Base-by-base conservation (phyloP, 1,284 basidiomycete genomes). In the Coniferiporia weirii region DNA sequence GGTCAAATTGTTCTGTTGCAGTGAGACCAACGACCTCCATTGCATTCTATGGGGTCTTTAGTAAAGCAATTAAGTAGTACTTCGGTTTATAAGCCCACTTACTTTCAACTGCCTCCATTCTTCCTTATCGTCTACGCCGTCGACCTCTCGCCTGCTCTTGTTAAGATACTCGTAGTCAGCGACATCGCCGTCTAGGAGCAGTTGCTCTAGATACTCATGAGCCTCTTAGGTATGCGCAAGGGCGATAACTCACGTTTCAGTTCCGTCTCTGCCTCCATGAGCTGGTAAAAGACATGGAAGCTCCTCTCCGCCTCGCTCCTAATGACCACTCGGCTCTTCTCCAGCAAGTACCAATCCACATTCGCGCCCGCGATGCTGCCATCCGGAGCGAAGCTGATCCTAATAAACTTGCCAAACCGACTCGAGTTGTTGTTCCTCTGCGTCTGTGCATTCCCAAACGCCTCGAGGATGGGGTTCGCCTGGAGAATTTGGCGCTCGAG, bases 371-470 rank as follows among this genome's bases (percentile, higher is more conserved):
- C 93, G 59, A 99, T 99, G 63, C 93, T 93, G 0, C 96, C 96
- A 59, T 93, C 85, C 0, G 92, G 89, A 0, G 93, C 87, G 72
- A 99, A 99, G 69, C 91, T 93, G 66, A 99, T 99, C 51, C 95
- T 82, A 43, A 99, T 93, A 72, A 99, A 99, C 75, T 99, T 99
- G 27, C 95, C 93, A 72, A 98, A 99, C 49, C 97, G 91, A 81
- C 92, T 95, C 7, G 97, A 99, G 70, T 99, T 99, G 75, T 99
- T 98, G 71, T 99, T 99, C 52, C 96, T 80, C 73, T 98, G 93
- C 0, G 97, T 99, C 72, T 99, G 97, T 4, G 97, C 97, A 71
- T 99, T 99, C 22, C 97, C 97, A 67, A 99, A 99, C 3, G 97
- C 92, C 73, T 99, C 97, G 3, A 99, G 79, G 60, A 99, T 95